Conservation (phyloP, 2,329 filamentous ascomycete species). For the Sclerotinia glacialis region DNA sequence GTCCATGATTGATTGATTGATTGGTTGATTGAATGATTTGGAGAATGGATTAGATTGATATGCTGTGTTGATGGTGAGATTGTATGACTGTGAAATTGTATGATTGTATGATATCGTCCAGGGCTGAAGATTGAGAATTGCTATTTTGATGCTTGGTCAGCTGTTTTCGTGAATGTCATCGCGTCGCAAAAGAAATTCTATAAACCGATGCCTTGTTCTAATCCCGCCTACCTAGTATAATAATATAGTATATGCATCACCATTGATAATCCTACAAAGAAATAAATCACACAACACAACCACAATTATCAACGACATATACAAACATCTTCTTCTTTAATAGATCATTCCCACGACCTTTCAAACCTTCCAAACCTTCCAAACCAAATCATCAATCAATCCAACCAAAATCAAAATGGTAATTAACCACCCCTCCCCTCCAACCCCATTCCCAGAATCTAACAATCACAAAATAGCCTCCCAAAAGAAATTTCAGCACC, state of each 20-base stretch:
- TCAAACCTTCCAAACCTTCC: no score
- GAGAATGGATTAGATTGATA: neutral
- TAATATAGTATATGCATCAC: no score
- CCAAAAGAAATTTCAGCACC: neutral
- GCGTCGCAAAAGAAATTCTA: neutral
- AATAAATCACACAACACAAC: neutral
- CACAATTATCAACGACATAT: neutral
- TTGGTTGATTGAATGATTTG: neutral
- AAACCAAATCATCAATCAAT: neutral
- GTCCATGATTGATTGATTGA: slow-evolving; percentile 1
- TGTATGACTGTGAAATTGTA: no score
- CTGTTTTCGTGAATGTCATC: slow-evolving; percentile 15
- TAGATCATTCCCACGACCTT: neutral
- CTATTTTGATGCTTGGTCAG: slow-evolving; percentile 8
- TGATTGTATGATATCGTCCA: neutral
- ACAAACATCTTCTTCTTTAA: no score
- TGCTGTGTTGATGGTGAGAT: neutral
- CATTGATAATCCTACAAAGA: neutral
- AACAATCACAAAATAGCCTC: neutral
- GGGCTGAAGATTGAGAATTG: slow-evolving; percentile 1
- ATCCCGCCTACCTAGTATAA: neutral
- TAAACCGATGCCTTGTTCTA: neutral
- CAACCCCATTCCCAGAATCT: neutral
- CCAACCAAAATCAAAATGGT: slow-evolving; percentile 2
- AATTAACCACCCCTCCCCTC: neutral